Evolutionary conservation across 2,329 filamentous ascomycete genomes (phyloP), one percentile per base, ranked within the genome.

Genomic region (Keithomyces neogunnii): DNA sequence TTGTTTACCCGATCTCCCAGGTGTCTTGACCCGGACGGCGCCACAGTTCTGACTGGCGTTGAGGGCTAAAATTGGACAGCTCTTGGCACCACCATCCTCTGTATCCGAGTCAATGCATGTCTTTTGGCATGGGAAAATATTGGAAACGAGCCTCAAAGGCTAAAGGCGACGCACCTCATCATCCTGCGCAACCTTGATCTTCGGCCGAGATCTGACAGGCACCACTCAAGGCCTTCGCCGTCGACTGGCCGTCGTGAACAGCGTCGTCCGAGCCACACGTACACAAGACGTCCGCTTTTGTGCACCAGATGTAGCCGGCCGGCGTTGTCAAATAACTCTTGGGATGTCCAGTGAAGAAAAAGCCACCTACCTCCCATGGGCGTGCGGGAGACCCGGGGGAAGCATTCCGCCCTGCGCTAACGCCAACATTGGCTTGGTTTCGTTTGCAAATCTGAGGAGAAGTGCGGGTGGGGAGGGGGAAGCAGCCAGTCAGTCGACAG

Each of bases 351-450:
- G 5, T 5, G 38, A 40, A 40, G n/a, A 40, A 40, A 44, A 13
- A 7, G 7, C 26, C 26, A 44, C 32, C n/a, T 30, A 48, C 35
- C 28, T 38, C 32, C 46, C 33, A 29, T 48, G 35, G 36, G 28
- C 36, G 30, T 42, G 36, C 44, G 42, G 45, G 36, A 49, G 36
- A 47, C 28, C 48, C 51, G 55, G 53, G 55, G 49, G 49, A 51
- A 36, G 39, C 42, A 56, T 56, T 19, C 54, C 52, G 53, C 26
- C 45, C 28, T 49, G 48, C 48, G 45, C 54, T 52, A 54, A 51
- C 45, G 54, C 53, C 45, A 48, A 51, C 45, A 11, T 48, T 26
- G 50, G 50, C 40, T 32, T 49, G 50, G 51, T 50, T 50, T 43
- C 42, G 43, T 33, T 53, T 53, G 51, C 51, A 39, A 36, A 19